Evolutionary conservation across 805 yeast genomes (phyloP), one percentile per base, ranked within the genome.

Genomic region (Candida tammaniensis): DNA sequence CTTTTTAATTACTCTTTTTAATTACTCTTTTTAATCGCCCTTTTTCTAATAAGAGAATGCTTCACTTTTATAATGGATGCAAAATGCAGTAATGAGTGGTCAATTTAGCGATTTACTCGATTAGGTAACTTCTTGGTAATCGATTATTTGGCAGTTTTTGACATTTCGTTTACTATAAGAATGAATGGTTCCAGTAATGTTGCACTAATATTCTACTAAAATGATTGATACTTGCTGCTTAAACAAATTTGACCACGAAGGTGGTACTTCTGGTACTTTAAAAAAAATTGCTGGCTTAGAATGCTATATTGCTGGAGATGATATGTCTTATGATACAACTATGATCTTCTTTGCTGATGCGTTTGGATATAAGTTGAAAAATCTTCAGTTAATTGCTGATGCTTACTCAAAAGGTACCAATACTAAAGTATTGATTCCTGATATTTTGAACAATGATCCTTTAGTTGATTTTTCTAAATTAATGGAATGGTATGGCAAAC

Each of bases 351-450:
- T 51, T 24, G 48, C 61, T 24, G 66, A 59, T 30, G 40, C 56
- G 35, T 53, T 39, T 33, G 64, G 66, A 20, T 34, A 57, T 51
- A 49, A 46, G 34, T 46, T 44, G 39, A 50, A 50, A 39, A 59
- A 59, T 43, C 46, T 44, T 24, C 44, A 40, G 32, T 49, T 59
- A 45, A 43, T 56, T 27, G 65, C 63, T 8, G 64, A 59, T 39
- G 37, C 43, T 23, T 40, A 58, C 16, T 29, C 48, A 20, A 29
- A 33, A 11, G 9, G 26, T 9, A 36, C 39, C 4, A 32, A 40
- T n/a, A 42, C 52, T 29, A 49, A 47, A 38, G 63, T 58, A 1
- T 40, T 53, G 27, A 26, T 59, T 28, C 65, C 65, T 8, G 65
- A 59, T 43, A 47, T 57, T 30, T 52, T 59, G 33, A 40, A 50